phyloP scores from a whole-genome alignment of 2,329 filamentous ascomycete species.

The Hirsutella rhossiliensis region DNA sequence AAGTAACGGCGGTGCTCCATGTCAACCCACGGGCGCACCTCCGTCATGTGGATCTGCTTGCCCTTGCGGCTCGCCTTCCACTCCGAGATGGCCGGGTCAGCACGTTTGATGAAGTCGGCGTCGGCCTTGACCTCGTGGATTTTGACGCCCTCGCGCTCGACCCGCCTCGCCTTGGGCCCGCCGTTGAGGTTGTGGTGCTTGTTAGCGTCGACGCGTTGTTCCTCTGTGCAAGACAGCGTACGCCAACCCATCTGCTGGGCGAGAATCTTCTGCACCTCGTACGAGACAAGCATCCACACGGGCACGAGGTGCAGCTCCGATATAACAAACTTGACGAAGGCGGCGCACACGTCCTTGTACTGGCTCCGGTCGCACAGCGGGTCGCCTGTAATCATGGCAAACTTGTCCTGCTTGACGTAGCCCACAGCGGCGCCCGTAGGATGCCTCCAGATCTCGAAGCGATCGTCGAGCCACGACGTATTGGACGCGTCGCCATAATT shows the following conservation, averaged over 20 bases:
- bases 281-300: conserved; percentile 79
- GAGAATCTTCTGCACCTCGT: conserved; percentile 67
- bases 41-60: conserved; percentile 77
- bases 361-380: conserved; percentile 74
- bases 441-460: conserved; percentile 82
- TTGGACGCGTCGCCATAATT: conserved; percentile 94
- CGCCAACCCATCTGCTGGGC: conserved; percentile 76
- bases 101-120: conserved; percentile 54
- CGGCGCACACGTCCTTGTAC: conserved; percentile 58
- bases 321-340: conserved; percentile 65
- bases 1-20: conserved; percentile 75
- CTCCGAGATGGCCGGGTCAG: conserved; percentile 61
- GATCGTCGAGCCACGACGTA: conserved; percentile 84
- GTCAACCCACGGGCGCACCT: conserved; percentile 83
- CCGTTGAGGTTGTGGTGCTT: conserved; percentile 48
- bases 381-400: conserved; percentile 76
- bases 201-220: conserved; percentile 76
- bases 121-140: conserved; percentile 61
- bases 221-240: conserved; percentile 75
- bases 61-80: conserved; percentile 77
- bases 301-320: conserved; percentile 61
- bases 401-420: conserved; percentile 65
- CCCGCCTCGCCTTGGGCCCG: conserved; percentile 65
- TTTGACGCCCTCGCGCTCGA: conserved; percentile 74
- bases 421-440: conserved; percentile 74